Conservation (phyloP, 225 moss, liverwort and hornwort genomes). For the Physcomitrium patens region DNA sequence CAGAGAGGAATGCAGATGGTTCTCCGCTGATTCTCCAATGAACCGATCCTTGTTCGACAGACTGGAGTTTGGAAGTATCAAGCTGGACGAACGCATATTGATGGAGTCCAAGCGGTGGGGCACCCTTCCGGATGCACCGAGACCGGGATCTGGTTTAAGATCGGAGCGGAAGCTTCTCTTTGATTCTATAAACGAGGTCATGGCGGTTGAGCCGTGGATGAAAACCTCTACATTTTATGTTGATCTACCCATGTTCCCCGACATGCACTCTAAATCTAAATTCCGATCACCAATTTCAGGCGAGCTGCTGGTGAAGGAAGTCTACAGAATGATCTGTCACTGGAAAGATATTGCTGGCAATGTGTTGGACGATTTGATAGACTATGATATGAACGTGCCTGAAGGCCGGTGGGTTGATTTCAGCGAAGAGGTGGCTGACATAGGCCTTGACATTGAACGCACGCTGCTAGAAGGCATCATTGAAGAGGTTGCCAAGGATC, state of each 20-base stretch:
- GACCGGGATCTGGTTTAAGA: conserved; percentile 33
- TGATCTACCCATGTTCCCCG: conserved; percentile 38
- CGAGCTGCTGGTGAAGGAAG: conserved; percentile 56
- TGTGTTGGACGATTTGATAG: conserved; percentile 70
- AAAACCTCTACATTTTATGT: conserved; percentile 31
- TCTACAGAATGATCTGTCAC: conserved; percentile 59
- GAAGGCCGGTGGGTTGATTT: conserved; percentile 66
- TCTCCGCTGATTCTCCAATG: conserved; percentile 38
- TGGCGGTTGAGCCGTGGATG: conserved; percentile 46
- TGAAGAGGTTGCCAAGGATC: conserved; percentile 63
- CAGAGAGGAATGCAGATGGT: conserved; percentile 31
- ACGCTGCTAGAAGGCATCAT: conserved; percentile 67
- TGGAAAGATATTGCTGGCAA: conserved; percentile 62
- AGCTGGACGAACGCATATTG: conserved; percentile 33
- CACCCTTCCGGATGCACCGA: conserved; percentile 27
- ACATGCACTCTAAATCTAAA: conserved; percentile 40
- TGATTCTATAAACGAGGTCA: conserved; percentile 64
- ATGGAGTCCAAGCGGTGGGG: conserved; percentile 47
- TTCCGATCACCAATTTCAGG: conserved; percentile 54
- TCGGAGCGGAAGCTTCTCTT: conserved; percentile 69
- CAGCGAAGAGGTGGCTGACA: conserved; percentile 55
- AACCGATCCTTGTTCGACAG: conserved; percentile 65
- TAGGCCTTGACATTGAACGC: conserved; percentile 68
- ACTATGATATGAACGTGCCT: conserved; percentile 72
- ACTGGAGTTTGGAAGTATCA: conserved; percentile 58